These are phyloP conservation scores for Posidonia australis DNA, from an alignment of 106 monocot genomes.

Conservation along the genomic window DNA sequence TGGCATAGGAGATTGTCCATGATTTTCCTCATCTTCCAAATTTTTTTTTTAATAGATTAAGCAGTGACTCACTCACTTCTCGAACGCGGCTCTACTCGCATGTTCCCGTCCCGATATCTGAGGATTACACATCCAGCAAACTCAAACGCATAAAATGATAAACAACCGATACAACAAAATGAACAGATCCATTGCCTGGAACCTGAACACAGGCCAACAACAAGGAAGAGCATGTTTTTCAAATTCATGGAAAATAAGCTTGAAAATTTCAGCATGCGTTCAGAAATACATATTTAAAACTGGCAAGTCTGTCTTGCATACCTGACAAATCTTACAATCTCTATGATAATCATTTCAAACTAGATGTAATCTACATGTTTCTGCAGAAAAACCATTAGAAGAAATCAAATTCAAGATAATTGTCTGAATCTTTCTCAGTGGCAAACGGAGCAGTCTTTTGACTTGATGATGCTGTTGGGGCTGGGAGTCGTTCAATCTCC, in stretches of 20 bases:
- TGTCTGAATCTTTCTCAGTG: conserved; percentile 9
- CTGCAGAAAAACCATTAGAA: conserved; percentile 11
- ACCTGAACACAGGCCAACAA: not conserved
- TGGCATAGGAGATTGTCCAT: too few relatives aligned
- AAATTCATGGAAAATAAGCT: not conserved
- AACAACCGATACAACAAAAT: too few relatives aligned
- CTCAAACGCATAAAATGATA: too few relatives aligned
- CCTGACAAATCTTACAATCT: conserved; percentile 2
- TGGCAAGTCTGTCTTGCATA: not conserved
- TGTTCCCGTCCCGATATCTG: too few relatives aligned
- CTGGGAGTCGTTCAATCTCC: conserved; percentile 2
- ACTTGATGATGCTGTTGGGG: conserved; percentile 4
- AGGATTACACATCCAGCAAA: too few relatives aligned
- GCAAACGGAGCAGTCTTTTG: not conserved
- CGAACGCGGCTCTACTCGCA: too few relatives aligned
- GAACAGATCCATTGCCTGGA: not conserved
- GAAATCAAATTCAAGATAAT: conserved; percentile 24
- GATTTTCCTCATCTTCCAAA: too few relatives aligned
- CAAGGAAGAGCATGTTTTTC: too few relatives aligned
- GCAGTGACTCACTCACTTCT: too few relatives aligned
- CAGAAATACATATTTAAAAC: not conserved
- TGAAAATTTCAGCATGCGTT: conserved; percentile 1
- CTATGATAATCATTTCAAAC: not conserved
- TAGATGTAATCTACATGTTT: not conserved
- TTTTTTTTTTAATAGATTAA: too few relatives aligned